phyloP scores from a whole-genome alignment of 306 rosid species.

The Potentilla sterilis region DNA sequence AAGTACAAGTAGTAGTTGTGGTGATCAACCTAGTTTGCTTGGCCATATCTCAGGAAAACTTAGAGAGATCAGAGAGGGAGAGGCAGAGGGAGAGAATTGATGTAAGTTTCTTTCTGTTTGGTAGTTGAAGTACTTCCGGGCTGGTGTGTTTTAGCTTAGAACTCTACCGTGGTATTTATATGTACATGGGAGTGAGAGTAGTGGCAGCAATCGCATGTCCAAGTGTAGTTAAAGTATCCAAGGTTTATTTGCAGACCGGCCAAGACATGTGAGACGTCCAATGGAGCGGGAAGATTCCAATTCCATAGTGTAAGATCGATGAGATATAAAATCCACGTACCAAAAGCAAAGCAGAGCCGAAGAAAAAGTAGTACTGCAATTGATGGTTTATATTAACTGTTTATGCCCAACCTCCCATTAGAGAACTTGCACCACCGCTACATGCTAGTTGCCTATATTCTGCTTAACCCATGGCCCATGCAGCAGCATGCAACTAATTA shows the following conservation, averaged over 20 bases:
- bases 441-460: conserved; percentile 33
- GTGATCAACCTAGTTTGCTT: conserved; percentile 6
- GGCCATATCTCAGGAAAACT: conserved; percentile 29
- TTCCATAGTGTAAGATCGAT: conserved; percentile 17
- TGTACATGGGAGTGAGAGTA: neutral
- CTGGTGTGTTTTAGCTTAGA: neutral
- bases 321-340: conserved; percentile 3
- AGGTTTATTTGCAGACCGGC: conserved; percentile 1
- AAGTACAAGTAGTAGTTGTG: conserved; percentile 16
- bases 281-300: conserved; percentile 25
- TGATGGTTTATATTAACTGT: conserved; percentile 38
- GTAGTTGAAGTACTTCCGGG: neutral
- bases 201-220: neutral
- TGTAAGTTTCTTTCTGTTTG: neutral
- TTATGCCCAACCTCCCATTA: conserved; percentile 32
- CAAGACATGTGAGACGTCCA: conserved; percentile 27
- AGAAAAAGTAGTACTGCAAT: neutral
- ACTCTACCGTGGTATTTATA: conserved; percentile 20
- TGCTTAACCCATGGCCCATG: conserved; percentile 34
- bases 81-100: neutral
- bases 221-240: conserved; percentile 11
- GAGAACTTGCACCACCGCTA: conserved; percentile 12
- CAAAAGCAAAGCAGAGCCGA: neutral
- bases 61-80: neutral
- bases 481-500: neutral